phyloP scores from a whole-genome alignment of 2,329 filamentous ascomycete genomes.

The Penicillium sp. region DNA sequence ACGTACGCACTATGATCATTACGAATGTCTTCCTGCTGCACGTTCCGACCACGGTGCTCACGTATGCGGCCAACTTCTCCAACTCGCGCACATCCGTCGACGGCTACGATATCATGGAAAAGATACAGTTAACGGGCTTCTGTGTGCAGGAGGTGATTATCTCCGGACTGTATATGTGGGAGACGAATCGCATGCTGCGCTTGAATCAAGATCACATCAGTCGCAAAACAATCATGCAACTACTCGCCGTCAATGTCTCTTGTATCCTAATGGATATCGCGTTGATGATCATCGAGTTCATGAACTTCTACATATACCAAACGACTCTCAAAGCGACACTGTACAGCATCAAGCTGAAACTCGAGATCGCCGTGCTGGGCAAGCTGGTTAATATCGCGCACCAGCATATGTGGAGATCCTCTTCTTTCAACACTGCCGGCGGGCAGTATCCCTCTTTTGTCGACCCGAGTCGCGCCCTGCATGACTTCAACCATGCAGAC shows the following conservation, averaged over 20 bases:
- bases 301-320: constrained; percentile 43
- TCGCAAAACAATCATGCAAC: constrained; percentile 48
- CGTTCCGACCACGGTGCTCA: constrained; percentile 55
- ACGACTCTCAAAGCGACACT: constrained; percentile 41
- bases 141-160: constrained; percentile 48
- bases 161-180: constrained; percentile 53
- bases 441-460: constrained; percentile 25
- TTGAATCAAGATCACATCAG: constrained; percentile 25
- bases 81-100: constrained; percentile 14
- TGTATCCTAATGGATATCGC: constrained; percentile 52
- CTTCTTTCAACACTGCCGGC: constrained; percentile 11
- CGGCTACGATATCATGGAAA: constrained; percentile 35
- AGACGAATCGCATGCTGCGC: constrained; percentile 46
- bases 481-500: constrained; percentile 18
- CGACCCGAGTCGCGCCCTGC: constrained; percentile 18
- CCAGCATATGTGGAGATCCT: constrained; percentile 25
- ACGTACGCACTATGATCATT: constrained; percentile 60
- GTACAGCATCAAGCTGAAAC: constrained; percentile 46
- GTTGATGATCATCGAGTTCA: constrained; percentile 43
- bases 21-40: constrained; percentile 56
- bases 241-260: constrained; percentile 56
- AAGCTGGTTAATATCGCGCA: constrained; percentile 41
- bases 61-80: constrained; percentile 43
- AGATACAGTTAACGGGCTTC: constrained; percentile 43
- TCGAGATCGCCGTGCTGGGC: constrained; percentile 57